These are phyloP conservation scores for Globisporangium sylvaticum DNA, from an alignment of 352 stramenopile species.

Conservation along the genomic window DNA sequence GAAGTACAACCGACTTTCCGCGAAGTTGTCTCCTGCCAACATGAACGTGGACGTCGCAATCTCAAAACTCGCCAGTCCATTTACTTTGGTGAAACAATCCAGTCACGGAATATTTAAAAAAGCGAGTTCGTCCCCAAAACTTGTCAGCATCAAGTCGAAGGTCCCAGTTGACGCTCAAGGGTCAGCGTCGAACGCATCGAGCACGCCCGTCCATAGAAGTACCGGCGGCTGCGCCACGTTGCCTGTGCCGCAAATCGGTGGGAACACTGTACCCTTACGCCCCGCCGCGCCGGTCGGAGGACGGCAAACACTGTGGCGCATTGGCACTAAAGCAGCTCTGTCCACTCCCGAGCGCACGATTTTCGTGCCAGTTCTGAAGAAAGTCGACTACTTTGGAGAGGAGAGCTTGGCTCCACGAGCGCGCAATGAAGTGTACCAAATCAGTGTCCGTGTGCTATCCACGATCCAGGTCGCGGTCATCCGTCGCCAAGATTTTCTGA, in stretches of 20 bases:
- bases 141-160: neutral
- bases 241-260: neutral
- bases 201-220: neutral
- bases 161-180: neutral
- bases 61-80: neutral
- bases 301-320: slow-evolving; percentile 7
- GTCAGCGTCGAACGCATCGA: too few species aligned
- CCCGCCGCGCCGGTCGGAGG: neutral
- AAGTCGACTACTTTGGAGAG: slow-evolving; percentile 57
- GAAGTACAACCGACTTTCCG: neutral
- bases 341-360: slow-evolving; percentile 14
- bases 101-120: slow-evolving; percentile 1
- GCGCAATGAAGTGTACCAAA: slow-evolving; percentile 38
- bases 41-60: neutral
- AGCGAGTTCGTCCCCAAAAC: neutral
- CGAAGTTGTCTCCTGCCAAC: neutral
- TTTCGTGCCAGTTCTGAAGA: slow-evolving; percentile 51
- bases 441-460: slow-evolving; percentile 54
- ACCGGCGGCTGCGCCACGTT: neutral
- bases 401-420: slow-evolving; percentile 37
- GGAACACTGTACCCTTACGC: neutral
- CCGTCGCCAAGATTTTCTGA: slow-evolving; percentile 38
- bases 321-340: neutral
- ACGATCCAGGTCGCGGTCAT: slow-evolving; percentile 45
- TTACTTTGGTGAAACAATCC: slow-evolving; percentile 1